Base-by-base conservation (phyloP, 495 filamentous ascomycete genomes). In the Trichoderma reesei region DNA sequence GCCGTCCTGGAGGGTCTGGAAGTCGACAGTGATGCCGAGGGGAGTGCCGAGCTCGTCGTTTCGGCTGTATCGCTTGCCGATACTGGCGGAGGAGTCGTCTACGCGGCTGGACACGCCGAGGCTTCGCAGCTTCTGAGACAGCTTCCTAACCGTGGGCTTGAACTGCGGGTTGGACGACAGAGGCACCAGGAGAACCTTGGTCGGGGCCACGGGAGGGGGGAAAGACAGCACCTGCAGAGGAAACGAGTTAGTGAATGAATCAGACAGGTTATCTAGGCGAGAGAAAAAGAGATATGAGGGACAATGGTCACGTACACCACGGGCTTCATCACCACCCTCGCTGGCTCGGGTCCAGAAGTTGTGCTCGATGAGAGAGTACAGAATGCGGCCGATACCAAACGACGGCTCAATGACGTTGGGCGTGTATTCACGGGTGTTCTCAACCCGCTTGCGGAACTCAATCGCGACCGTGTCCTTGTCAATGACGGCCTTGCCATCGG, bases 371-470 rank as follows among this genome's bases (percentile, higher is more conserved):
- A 91, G 74, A 67, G 84, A 84, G 78, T 91, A 91, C 60, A 92
- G 72, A 42, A 92, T 90, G 60, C 89, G 82, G 60, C 90, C 89
- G 67, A 93, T 90, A 75, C 90, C 89, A 70, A 93, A 93, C 9
- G 89, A 91, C 1, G 90, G 90, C 76, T 93, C 89, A 64, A 93
- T 91, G 36, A 93, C 88, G 67, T 91, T 91, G 36, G 90, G 90
- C 1, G 85, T 91, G 76, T 88, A 92, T 71, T 91, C 88, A 65
- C 90, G 80, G 64, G 83, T 76, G 69, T 90, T 83, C 73, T 90
- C 87, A 26, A 85, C 77, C 33, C 85, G 78, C 36, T 84, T 90
- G 48, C 82, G 80, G 79, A 85, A 87, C 76, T 87, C 86, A 69
- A 92, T 88, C 39, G 77, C 82, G 68, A 92, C 77, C 38, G 91